phyloP scores from a whole-genome alignment of 73 alveolate genomes.

The Paramecium tetraurelia region DNA sequence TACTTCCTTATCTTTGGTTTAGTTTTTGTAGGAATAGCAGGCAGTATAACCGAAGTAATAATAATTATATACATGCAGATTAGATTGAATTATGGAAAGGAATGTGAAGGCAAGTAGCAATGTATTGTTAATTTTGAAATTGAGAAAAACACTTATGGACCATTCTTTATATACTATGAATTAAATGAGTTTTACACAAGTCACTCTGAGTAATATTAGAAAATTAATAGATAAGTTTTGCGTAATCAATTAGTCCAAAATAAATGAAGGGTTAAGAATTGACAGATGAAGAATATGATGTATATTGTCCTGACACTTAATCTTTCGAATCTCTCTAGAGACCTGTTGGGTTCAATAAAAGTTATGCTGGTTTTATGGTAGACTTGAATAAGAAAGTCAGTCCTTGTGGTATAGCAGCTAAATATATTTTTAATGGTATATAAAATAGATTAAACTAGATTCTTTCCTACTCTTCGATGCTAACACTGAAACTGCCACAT shows the following conservation, averaged over 20 bases:
- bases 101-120: background rate
- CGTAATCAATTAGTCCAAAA: conserved; percentile 22
- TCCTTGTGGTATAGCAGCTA: conserved; percentile 42
- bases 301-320: background rate
- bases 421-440: conserved; percentile 39
- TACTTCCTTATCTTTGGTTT: conserved; percentile 36
- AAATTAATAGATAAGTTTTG: background rate
- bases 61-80: background rate
- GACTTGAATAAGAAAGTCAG: background rate
- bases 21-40: conserved; percentile 41
- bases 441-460: background rate
- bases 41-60: background rate
- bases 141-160: background rate
- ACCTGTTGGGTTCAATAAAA: background rate
- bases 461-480: background rate
- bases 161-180: conserved; percentile 23
- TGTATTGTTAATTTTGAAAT: background rate
- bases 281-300: background rate
- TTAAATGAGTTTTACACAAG: conserved; percentile 21
- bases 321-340: background rate
- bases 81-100: conserved; percentile 17
- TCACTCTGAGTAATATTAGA: background rate
- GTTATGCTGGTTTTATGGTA: background rate
- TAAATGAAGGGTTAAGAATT: conserved; percentile 14
- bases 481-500: background rate